Evolutionary conservation across 768 basidiomycete species (phyloP).

Genomic region (Trametes punicea): DNA sequence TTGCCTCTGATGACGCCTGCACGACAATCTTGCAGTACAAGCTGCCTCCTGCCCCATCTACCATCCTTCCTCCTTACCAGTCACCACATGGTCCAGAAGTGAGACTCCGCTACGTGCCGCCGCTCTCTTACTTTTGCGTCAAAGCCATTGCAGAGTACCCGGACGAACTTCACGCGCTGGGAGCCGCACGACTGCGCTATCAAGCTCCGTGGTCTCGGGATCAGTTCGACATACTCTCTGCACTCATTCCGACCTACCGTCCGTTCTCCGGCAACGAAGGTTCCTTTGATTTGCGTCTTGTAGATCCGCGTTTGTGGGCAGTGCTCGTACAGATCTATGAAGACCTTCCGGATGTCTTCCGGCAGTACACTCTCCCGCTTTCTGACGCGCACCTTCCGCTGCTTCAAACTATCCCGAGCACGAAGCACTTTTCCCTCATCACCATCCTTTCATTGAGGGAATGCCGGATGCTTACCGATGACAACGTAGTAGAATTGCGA

Average conservation of each 20-base stretch:
- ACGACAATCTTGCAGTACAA: constrained; percentile 26
- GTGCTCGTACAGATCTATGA: constrained; percentile 57
- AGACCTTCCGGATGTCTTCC: constrained; percentile 44
- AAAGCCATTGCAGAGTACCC: constrained; percentile 40
- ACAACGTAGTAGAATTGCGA: constrained; percentile 47
- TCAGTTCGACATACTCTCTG: constrained; percentile 36
- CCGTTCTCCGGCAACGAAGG: background rate
- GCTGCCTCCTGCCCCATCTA: constrained; percentile 15
- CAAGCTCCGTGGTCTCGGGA: constrained; percentile 23
- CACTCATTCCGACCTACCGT: constrained; percentile 36
- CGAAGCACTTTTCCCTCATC: constrained; percentile 57
- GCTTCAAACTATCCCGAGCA: constrained; percentile 54
- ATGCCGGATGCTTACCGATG: constrained; percentile 57
- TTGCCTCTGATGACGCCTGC: constrained; percentile 27
- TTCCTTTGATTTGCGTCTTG: constrained; percentile 18
- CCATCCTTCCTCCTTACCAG: constrained; percentile 18
- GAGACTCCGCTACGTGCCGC: constrained; percentile 35
- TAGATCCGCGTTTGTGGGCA: constrained; percentile 63
- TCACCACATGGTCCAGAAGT: background rate
- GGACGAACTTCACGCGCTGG: constrained; percentile 41
- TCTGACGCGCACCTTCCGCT: constrained; percentile 50
- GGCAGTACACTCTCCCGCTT: constrained; percentile 46
- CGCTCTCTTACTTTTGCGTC: constrained; percentile 53
- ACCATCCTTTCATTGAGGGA: constrained; percentile 59
- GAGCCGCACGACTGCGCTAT: constrained; percentile 37